Base-by-base conservation (phyloP, 2,329 filamentous ascomycete species). In the Colletotrichum sojae region DNA sequence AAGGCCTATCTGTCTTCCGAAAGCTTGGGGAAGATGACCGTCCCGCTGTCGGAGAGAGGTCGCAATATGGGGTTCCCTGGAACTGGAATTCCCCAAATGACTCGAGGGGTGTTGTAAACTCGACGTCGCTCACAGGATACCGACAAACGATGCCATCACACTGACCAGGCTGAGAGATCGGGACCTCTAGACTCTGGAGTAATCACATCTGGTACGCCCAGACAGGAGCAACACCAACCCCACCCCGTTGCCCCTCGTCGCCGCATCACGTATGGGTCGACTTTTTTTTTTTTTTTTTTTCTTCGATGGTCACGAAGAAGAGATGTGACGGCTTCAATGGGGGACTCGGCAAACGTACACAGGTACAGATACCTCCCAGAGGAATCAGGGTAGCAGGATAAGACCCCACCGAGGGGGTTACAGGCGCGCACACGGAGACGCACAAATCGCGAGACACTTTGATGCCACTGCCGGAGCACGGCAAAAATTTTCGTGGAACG, bases 51-150 rank as follows among this genome's bases (percentile, higher is more conserved):
- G 66, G 49, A 66, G 55, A 46, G 36, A 61, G 48, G 18, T n/a
- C 27, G 65, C 60, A 51, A 58, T 54, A 56, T 51, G 65, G 65
- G 54, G 55, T 64, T 56, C 54, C 60, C 65, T 20, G 40, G 48
- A 65, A 48, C 65, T 20, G 40, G 48, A 65, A 48, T 36, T 59
- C 60, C 60, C 60, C 65, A 58, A 68, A 64, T 68, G 60, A 65
- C 65, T 69, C 62, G 62, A 60, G 49, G 27, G 18, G 63, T 51
- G 55, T 69, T 66, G 66, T 66, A 69, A 66, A 69, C 62, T 46
- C 25, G 63, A 31, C 45, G 63, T 54, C 43, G 55, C 55, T 66
- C 52, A 69, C 62, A 69, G 66, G 66, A 69, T 66, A 66, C 66
- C 55, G 66, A 69, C 36, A 46, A 69, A 62, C 49, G 55, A 69